Conservation (phyloP, 1,284 basidiomycete species). For the Apiotrichum mycotoxinovorans region DNA sequence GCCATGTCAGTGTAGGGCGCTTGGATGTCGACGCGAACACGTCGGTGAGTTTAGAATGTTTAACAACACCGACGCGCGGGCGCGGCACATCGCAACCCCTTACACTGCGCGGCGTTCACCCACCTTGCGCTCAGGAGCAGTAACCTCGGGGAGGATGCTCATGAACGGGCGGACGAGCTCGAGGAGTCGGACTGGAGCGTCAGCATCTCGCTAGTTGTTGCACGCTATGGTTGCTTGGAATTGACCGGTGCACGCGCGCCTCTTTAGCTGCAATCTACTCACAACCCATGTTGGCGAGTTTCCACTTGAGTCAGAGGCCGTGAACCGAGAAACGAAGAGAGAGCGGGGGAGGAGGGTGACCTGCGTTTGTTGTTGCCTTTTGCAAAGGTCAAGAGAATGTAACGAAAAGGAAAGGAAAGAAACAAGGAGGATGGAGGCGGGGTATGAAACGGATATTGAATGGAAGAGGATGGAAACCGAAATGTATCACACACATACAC, state of each 20-base stretch:
- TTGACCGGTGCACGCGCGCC: not conserved
- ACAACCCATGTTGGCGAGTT: constrained; percentile 42
- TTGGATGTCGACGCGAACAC: not conserved
- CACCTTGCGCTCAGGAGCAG: constrained; percentile 92
- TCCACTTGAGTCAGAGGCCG: constrained; percentile 20
- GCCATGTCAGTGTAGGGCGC: not conserved
- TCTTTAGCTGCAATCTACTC: constrained; percentile 13
- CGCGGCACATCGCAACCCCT: not conserved
- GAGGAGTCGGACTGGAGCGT: constrained; percentile 74
- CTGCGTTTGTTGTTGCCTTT: not conserved
- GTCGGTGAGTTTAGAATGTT: not conserved
- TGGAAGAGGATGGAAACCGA: constrained; percentile 1
- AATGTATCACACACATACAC: too few species aligned
- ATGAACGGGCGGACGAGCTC: constrained; percentile 94
- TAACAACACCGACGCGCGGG: not conserved
- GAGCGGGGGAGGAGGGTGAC: not conserved
- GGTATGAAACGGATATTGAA: not conserved
- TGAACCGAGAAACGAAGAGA: constrained; percentile 8
- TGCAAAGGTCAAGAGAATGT: not conserved
- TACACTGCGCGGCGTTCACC: not conserved
- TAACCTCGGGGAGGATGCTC: constrained; percentile 89
- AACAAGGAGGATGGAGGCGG: constrained; percentile 1
- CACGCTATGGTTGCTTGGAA: not conserved
- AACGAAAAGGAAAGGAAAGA: not conserved
- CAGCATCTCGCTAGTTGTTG: not conserved